Conservation (phyloP, 805 yeast species). For the Yamadazyma nakazawae region DNA sequence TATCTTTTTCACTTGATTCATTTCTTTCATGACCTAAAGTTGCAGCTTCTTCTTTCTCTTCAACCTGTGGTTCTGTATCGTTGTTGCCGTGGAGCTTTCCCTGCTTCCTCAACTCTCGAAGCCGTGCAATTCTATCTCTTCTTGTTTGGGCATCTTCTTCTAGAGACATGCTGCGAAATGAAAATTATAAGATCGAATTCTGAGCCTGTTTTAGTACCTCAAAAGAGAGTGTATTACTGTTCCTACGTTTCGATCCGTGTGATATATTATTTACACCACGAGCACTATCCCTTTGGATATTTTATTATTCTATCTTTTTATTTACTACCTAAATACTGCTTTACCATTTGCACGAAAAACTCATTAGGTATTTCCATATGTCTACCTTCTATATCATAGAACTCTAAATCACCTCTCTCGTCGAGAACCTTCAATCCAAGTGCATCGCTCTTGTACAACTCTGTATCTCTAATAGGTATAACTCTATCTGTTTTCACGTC, state of each 20-base stretch:
- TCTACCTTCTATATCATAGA: conserved; percentile 48
- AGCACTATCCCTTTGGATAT: background rate
- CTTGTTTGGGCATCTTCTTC: conserved; percentile 13
- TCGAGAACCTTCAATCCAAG: conserved; percentile 57
- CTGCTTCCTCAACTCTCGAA: conserved; percentile 9
- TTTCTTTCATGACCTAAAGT: conserved; percentile 9
- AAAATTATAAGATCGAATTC: background rate
- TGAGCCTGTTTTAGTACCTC: background rate
- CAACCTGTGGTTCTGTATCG: background rate
- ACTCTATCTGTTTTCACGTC: conserved; percentile 41
- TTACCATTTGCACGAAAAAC: conserved; percentile 43
- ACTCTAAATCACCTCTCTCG: conserved; percentile 43
- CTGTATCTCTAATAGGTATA: conserved; percentile 48
- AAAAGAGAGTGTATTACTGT: too few species aligned
- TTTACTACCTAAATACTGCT: conserved; percentile 39
- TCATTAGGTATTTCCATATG: conserved; percentile 67
- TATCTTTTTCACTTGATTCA: conserved; percentile 1
- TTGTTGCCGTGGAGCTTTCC: background rate
- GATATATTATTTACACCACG: background rate
- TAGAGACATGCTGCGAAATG: conserved; percentile 3
- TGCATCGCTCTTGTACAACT: conserved; percentile 49
- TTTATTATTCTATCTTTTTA: background rate
- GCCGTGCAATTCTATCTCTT: conserved; percentile 11
- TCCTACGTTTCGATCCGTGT: too few species aligned
- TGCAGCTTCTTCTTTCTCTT: conserved; percentile 3